Evolutionary conservation across 2,329 filamentous ascomycete genomes (phyloP).

Genomic region (Graphilbum fragrans): DNA sequence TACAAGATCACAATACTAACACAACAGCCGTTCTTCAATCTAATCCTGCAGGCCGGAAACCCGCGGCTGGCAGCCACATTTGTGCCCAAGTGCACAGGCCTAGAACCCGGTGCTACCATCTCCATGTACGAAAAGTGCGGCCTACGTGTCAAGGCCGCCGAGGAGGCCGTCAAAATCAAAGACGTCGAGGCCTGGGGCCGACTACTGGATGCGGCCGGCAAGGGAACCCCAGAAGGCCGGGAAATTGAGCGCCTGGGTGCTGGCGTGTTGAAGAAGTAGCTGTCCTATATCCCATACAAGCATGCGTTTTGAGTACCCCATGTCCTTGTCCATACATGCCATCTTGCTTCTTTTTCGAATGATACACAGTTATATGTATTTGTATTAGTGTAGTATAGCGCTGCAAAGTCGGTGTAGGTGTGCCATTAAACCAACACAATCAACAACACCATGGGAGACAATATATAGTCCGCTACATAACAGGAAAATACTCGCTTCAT

Average conservation of each 20-base stretch:
- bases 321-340: too few relatives aligned
- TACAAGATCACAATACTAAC: neutral
- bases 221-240: constrained; percentile 49
- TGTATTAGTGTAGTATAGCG: too few relatives aligned
- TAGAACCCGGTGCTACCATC: constrained; percentile 58
- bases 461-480: too few relatives aligned
- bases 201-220: constrained; percentile 61
- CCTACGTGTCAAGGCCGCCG: constrained; percentile 74
- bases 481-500: too few relatives aligned
- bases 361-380: too few relatives aligned
- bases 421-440: too few relatives aligned
- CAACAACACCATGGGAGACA: too few relatives aligned
- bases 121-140: constrained; percentile 97
- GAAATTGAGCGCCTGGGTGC: constrained; percentile 76
- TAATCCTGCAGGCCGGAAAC: constrained; percentile 79
- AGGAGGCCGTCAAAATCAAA: constrained; percentile 77
- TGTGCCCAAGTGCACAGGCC: constrained; percentile 70
- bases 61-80: constrained; percentile 73
- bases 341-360: too few relatives aligned
- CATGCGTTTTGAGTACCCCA: too few relatives aligned
- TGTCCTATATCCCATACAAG: too few relatives aligned
- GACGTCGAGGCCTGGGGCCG: constrained; percentile 65
- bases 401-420: too few relatives aligned
- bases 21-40: constrained; percentile 74
- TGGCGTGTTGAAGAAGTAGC: constrained; percentile 39